These are phyloP conservation scores for Xylaria palmicola DNA, from an alignment of 495 filamentous ascomycete species.

Conservation along the genomic window DNA sequence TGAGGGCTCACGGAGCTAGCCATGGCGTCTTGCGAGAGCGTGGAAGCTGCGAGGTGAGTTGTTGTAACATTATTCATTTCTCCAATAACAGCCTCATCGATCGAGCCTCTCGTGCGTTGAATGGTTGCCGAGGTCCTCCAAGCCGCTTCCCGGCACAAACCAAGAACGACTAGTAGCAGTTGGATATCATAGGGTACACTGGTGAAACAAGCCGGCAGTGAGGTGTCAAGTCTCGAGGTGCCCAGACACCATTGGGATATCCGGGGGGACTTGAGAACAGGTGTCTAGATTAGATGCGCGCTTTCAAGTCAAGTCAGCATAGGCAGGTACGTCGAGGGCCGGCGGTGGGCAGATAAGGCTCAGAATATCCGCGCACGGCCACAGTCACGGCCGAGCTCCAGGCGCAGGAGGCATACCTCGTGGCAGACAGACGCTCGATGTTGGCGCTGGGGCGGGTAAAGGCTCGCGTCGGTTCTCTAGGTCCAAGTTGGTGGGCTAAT, in stretches of 20 bases:
- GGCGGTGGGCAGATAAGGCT: neutral
- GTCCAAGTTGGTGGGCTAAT: too few relatives aligned
- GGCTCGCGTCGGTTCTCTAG: too few relatives aligned
- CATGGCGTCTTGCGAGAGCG: constrained; percentile 19
- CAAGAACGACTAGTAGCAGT: constrained; percentile 35
- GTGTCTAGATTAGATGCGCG: neutral
- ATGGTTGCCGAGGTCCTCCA: constrained; percentile 44
- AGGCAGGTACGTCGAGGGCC: neutral
- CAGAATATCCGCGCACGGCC: neutral
- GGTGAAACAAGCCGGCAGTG: neutral
- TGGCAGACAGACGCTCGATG: neutral
- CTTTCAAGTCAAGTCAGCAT: neutral
- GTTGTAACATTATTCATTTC: constrained; percentile 29
- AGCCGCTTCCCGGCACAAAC: constrained; percentile 49
- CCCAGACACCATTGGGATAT: constrained; percentile 1
- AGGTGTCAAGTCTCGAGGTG: constrained; percentile 12
- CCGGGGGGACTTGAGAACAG: neutral
- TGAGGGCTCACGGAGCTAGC: constrained; percentile 24
- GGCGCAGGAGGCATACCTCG: constrained; percentile 3
- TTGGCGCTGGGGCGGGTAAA: neutral
- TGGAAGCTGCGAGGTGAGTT: constrained; percentile 20
- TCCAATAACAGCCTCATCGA: constrained; percentile 29
- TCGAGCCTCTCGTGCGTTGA: constrained; percentile 36
- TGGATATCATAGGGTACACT: constrained; percentile 40
- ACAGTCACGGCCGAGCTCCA: too few relatives aligned